Evolutionary conservation across 1,284 basidiomycete genomes (phyloP).

Genomic region (Sporisorium reilianum): DNA sequence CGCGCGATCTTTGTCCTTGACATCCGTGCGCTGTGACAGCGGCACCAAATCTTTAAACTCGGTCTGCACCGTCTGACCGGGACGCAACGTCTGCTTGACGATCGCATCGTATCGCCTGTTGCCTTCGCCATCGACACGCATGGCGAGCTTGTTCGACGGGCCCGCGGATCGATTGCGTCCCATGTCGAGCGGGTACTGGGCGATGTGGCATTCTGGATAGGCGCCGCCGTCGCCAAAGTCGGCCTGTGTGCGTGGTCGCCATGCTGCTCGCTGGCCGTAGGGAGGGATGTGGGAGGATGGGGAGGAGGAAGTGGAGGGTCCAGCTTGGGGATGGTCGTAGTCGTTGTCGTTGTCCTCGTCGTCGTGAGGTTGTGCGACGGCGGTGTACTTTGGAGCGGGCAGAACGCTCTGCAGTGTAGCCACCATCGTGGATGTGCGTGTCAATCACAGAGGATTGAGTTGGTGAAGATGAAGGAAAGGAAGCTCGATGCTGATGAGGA

Average conservation of each 20-base stretch:
- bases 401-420: constrained; percentile 52
- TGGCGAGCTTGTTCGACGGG: constrained; percentile 77
- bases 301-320: constrained; percentile 21
- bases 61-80: constrained; percentile 87
- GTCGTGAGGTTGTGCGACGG: constrained; percentile 1
- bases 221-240: constrained; percentile 95
- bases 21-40: constrained; percentile 83
- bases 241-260: constrained; percentile 84
- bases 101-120: constrained; percentile 97
- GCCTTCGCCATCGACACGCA: constrained; percentile 96
- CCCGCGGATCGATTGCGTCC: constrained; percentile 81
- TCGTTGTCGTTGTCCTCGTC: constrained; percentile 21
- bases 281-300: constrained; percentile 73
- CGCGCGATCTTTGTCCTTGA: constrained; percentile 76
- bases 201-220: constrained; percentile 96
- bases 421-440: constrained; percentile 27
- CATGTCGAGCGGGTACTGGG: constrained; percentile 96
- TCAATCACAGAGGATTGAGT: neutral
- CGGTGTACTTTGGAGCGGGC: constrained; percentile 43
- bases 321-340: constrained; percentile 25
- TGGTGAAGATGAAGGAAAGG: neutral
- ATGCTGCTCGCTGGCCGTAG: constrained; percentile 86
- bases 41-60: constrained; percentile 98
- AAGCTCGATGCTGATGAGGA: neutral
- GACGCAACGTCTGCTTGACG: constrained; percentile 90